Evolutionary conservation across 495 filamentous ascomycete species (phyloP), one percentile per base, ranked within the genome.

Genomic region (Margaritispora aquatica): DNA sequence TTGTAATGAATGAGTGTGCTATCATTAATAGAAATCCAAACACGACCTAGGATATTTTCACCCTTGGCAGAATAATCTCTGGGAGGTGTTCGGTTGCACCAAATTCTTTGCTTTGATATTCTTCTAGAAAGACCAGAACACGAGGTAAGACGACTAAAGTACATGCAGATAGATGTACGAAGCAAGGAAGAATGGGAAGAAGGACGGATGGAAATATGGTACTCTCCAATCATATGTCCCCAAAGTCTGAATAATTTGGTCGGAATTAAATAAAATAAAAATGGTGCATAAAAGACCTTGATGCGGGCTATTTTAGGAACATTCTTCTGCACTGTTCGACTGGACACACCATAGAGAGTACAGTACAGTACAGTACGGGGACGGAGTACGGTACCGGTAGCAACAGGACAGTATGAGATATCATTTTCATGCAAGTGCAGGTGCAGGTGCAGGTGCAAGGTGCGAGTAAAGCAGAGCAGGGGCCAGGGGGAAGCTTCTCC

Each of bases 231-330:
- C 57, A 61, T 54, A 55, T 51, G 51, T 21, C 24, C 55, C 41
- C 17, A 24, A 59, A 52, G 19, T 34, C 51, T 41, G 63, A 29
- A 17, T 44, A 65, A 59, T 66, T 62, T 36, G 48, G 34, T 34
- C 9, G 19, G 27, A 23, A 55, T 52, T 26, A 22, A 13, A n/a
- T n/a, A n/a, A n/a, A n/a, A n/a, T n/a, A n/a, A n/a, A n/a, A n/a
- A n/a, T n/a, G n/a, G 17, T 46, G 46, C 51, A 57, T n/a, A 65
- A 65, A 52, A 54, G 60, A 55, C 57, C 63, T 34, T 51, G 53
- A 63, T 63, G 29, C 34, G 60, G 64, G 49, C 60, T 66, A 66
- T 66, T 66, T 66, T 60, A 44, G 48, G 64, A 60, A 59, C 23
- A 57, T 54, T 66, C 60, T 24, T 1, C n/a, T 47, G 24, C 23